These are phyloP conservation scores for Xylogone sp. DNA, from an alignment of 2,329 filamentous ascomycete genomes.

Conservation along the genomic window DNA sequence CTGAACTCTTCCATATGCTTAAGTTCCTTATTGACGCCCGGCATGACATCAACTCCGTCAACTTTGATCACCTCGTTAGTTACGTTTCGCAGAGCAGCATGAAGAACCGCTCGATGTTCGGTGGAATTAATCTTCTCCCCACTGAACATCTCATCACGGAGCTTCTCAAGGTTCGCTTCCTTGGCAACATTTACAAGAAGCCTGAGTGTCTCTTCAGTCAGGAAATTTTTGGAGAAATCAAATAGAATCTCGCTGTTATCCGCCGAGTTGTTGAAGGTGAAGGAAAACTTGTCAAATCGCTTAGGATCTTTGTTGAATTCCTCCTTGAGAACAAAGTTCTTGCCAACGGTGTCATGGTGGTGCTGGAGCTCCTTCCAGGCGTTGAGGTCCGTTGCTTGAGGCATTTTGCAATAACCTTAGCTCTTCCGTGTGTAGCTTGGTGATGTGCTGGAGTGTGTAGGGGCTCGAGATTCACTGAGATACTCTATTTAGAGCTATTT, in stretches of 20 bases:
- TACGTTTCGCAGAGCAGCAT: constrained; percentile 89
- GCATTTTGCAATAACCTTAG: too few relatives aligned
- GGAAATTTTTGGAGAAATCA: constrained; percentile 98
- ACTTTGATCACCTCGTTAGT: constrained; percentile 79
- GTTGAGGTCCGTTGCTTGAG: constrained; percentile 79
- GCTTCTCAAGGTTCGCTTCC: constrained; percentile 86
- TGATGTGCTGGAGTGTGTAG: neutral
- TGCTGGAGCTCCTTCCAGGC: constrained; percentile 89
- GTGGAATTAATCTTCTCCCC: constrained; percentile 99
- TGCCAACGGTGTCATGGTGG: constrained; percentile 82
- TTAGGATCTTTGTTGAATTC: constrained; percentile 84
- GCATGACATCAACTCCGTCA: constrained; percentile 89
- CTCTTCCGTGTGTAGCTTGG: constrained; percentile 3
- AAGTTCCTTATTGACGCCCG: constrained; percentile 85
- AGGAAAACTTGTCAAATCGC: constrained; percentile 88
- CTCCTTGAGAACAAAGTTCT: constrained; percentile 88
- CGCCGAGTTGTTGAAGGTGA: constrained; percentile 73
- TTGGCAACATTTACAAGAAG: constrained; percentile 86
- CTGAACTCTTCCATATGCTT: constrained; percentile 99
- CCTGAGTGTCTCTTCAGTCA: constrained; percentile 86
- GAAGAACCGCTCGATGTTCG: constrained; percentile 92
- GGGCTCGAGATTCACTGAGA: neutral
- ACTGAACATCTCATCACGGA: constrained; percentile 95
- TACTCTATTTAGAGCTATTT: too few relatives aligned
- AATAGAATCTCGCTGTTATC: constrained; percentile 87